These are phyloP conservation scores for Rubus parviflorus DNA, from an alignment of 306 rosid species.

Conservation along the genomic window DNA sequence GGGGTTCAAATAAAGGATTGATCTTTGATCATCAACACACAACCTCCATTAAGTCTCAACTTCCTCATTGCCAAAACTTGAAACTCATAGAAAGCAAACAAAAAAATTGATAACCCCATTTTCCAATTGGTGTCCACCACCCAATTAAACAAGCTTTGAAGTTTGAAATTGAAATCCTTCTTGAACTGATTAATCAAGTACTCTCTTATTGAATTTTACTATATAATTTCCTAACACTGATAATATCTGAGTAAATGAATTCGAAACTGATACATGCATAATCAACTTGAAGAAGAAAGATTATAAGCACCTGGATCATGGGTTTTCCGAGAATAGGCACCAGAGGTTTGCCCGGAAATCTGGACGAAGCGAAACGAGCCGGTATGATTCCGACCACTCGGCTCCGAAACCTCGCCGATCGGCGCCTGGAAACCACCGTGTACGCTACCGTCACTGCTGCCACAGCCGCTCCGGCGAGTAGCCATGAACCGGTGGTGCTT, in stretches of 20 bases:
- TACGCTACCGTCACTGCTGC: constrained; percentile 1
- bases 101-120: too few relatives aligned
- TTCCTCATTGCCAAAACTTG: not conserved
- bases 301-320: constrained; percentile 10
- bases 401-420: constrained; percentile 2
- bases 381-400: constrained; percentile 22
- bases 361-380: constrained; percentile 14
- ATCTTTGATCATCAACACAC: not conserved
- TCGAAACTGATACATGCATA: too few relatives aligned
- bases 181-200: too few relatives aligned
- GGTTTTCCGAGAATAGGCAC: constrained; percentile 20
- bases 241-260: too few relatives aligned
- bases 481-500: not conserved
- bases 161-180: too few relatives aligned
- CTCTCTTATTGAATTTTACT: too few relatives aligned
- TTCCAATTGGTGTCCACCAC: too few relatives aligned
- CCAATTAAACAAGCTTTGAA: too few relatives aligned
- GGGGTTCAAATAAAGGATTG: too few relatives aligned
- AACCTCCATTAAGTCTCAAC: not conserved
- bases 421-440: constrained; percentile 5
- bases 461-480: not conserved
- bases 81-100: too few relatives aligned
- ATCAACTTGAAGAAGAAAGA: too few relatives aligned
- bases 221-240: too few relatives aligned
- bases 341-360: constrained; percentile 19